Base-by-base conservation (phyloP, 176 grass and related monocot genomes). In the Bromus sterilis region DNA sequence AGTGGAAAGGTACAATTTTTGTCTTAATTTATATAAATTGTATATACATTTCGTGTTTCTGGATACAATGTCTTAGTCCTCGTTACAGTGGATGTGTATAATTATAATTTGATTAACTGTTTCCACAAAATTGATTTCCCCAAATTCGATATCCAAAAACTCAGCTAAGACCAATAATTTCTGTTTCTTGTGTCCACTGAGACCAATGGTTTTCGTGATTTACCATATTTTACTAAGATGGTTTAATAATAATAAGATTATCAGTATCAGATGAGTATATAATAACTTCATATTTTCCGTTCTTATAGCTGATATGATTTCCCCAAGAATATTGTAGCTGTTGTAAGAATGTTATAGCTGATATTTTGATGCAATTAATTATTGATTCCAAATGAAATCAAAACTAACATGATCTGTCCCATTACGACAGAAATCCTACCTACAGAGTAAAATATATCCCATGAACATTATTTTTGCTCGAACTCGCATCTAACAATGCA, bases 1-100 rank as follows among this genome's bases (percentile, higher is more conserved):
- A 98, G 92, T 83, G 88, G 90, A 91, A 98, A 98, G 92, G 92
- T 98, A 85, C 36, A 56, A 7, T 21, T 70, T 5, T 23, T 34
- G 26, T 21, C 51, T 79, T 81, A 53, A 57, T 68, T 43, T 60
- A 28, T 9, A 56, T 6, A 59, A 71, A 31, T 40, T 71, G 15
- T 34, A 28, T 33, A 57, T 53, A 40, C 75, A 71, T 43, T 32
- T 21, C 21, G 2, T n/a, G 11, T 66, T 74, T 79, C 65, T 8
- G 36, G 71, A 28, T 78, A 46, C 32, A 44, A 0, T 55, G 49
- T 66, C 44, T 79, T 79, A 63, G 4, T 15, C 0, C 77, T 51
- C 67, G 44, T 46, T 66, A 57, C 41, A 46, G 25, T 72, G 40
- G 29, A 58, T 32, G 35, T 14, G 41, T 21, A 53, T 64, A 64